A percentile compares a stretch with the other conserved stretches of the same genome.
Evolutionary conservation across 352 stramenopile genomes (phyloP).

Genomic region (Thraustotheca clavata): DNA sequence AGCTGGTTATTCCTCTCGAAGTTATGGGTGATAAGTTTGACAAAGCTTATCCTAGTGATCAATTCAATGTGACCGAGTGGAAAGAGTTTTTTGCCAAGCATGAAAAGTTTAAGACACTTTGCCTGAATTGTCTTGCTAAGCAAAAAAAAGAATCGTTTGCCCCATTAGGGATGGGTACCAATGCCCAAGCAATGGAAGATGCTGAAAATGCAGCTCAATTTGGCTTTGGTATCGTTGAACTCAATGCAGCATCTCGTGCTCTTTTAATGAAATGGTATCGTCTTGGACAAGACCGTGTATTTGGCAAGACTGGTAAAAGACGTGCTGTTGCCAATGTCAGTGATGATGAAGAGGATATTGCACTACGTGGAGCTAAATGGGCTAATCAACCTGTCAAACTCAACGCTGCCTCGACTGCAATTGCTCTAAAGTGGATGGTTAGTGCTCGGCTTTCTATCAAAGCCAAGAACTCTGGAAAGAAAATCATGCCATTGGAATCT

Average conservation of each 20-base stretch:
- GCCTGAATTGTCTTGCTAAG: constrained; percentile 87
- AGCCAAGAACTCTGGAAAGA: constrained; percentile 37
- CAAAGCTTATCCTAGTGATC: constrained; percentile 59
- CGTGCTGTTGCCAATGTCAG: constrained; percentile 65
- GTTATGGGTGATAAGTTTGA: constrained; percentile 91
- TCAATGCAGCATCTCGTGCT: constrained; percentile 81
- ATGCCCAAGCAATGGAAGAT: constrained; percentile 25
- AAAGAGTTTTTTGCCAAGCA: constrained; percentile 93
- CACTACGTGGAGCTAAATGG: constrained; percentile 62
- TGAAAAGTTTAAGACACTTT: constrained; percentile 93
- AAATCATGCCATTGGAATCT: constrained; percentile 39
- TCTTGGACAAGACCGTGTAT: constrained; percentile 84
- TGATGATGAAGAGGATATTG: constrained; percentile 78
- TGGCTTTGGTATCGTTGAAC: constrained; percentile 43
- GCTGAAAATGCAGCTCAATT: constrained; percentile 24
- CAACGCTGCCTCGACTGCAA: constrained; percentile 68
- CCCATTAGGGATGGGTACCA: constrained; percentile 25
- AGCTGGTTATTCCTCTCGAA: constrained; percentile 88
- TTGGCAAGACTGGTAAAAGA: constrained; percentile 53
- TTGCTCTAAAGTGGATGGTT: constrained; percentile 78
- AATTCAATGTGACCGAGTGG: constrained; percentile 92
- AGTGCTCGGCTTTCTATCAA: constrained; percentile 39
- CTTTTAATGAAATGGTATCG: constrained; percentile 90
- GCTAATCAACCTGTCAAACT: constrained; percentile 58
- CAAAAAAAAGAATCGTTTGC: constrained; percentile 27